phyloP scores from a whole-genome alignment of 495 filamentous ascomycete species.

The Amorphotheca resinae region DNA sequence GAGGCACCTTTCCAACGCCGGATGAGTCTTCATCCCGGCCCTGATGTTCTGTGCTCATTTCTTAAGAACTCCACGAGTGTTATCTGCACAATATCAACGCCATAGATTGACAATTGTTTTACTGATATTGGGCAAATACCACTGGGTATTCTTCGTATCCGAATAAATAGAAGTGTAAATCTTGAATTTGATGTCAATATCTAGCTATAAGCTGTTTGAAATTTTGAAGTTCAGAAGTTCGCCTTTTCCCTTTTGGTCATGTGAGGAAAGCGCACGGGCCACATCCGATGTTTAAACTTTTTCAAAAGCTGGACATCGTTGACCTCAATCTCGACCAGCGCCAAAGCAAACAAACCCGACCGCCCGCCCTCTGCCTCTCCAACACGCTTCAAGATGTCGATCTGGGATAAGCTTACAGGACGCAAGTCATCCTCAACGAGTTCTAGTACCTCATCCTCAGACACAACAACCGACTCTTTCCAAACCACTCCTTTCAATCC shows the following conservation, averaged over 20 bases:
- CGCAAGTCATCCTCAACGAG: conserved; percentile 44
- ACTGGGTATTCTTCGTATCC: too few species aligned
- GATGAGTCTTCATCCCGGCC: neutral
- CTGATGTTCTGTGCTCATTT: neutral
- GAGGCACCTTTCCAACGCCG: neutral
- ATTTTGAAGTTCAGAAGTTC: neutral
- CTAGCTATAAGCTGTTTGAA: too few species aligned
- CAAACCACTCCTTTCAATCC: conserved; percentile 53
- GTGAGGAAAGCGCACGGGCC: neutral
- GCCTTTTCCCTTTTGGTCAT: neutral
- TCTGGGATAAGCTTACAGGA: conserved; percentile 83
- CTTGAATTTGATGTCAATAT: too few species aligned
- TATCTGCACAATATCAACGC: too few species aligned
- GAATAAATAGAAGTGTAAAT: too few species aligned
- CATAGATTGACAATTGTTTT: too few species aligned
- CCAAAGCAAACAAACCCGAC: neutral
- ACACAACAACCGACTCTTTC: conserved; percentile 27
- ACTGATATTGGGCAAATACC: too few species aligned
- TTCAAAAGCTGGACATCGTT: neutral
- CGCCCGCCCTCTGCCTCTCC: neutral
- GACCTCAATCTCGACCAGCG: neutral
- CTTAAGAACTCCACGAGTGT: too few species aligned
- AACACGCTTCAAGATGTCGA: conserved; percentile 41
- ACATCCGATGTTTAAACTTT: neutral
- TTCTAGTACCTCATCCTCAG: conserved; percentile 18